phyloP scores from a whole-genome alignment of 371 early-diverging fungal genomes.

The Fennellomyces sp. region DNA sequence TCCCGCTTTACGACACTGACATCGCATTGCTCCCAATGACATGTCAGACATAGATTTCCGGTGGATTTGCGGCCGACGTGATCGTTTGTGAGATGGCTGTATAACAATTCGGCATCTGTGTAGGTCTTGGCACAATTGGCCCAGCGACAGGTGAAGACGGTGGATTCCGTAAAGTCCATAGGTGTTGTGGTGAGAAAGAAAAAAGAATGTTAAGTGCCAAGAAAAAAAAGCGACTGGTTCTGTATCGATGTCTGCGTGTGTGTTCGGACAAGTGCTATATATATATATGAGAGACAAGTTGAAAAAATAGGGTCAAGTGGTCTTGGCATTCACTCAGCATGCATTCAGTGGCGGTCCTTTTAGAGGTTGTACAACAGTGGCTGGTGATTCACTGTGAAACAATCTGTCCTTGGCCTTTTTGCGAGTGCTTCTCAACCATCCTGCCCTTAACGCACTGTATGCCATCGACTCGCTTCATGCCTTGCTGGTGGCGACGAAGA shows the following conservation, averaged over 20 bases:
- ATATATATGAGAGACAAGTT: background rate
- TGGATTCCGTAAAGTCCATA: background rate
- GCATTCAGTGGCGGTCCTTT: slow-evolving; percentile 62
- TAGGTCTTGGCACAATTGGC: slow-evolving; percentile 52
- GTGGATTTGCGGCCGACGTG: slow-evolving; percentile 91
- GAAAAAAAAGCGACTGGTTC: too few species aligned
- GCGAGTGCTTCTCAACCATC: too few species aligned
- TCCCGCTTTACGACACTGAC: slow-evolving; percentile 83
- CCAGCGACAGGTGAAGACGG: slow-evolving; percentile 49
- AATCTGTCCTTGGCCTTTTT: too few species aligned
- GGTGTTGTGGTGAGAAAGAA: background rate
- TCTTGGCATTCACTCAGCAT: slow-evolving; percentile 73
- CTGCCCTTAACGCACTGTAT: too few species aligned
- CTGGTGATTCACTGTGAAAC: too few species aligned
- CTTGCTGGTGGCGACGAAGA: too few species aligned
- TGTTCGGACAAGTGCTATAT: too few species aligned
- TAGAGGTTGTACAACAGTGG: too few species aligned
- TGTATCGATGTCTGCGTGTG: too few species aligned
- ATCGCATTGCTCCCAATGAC: slow-evolving; percentile 87
- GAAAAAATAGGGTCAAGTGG: slow-evolving; percentile 3
- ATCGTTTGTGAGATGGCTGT: slow-evolving; percentile 80
- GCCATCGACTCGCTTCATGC: too few species aligned
- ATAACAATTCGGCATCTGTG: slow-evolving; percentile 81
- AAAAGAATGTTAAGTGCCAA: background rate
- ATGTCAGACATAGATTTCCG: slow-evolving; percentile 85